Conservation (phyloP, 2,329 filamentous ascomycete genomes). For the Torrubiellomyces zombiae region DNA sequence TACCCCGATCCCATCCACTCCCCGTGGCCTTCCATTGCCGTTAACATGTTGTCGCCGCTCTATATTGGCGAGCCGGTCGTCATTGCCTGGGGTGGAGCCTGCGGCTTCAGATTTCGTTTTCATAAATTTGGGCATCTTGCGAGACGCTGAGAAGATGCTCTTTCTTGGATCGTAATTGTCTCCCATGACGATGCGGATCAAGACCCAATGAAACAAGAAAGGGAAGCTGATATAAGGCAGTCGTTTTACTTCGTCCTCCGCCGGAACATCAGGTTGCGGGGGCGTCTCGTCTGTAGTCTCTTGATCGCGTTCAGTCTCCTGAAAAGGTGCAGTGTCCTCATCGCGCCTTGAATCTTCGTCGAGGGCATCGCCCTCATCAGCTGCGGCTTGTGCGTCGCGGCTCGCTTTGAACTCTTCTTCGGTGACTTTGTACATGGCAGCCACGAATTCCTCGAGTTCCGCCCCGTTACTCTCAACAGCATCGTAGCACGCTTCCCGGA, state of each 20-base stretch:
- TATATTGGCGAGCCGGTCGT: no score
- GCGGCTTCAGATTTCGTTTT: no score
- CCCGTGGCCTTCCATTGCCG: no score
- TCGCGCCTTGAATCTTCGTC: no score
- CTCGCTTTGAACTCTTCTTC: conserved; percentile 50
- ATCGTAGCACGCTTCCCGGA: conserved; percentile 48
- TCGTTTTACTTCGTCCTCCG: conserved; percentile 16
- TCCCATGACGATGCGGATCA: conserved; percentile 16
- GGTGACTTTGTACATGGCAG: conserved; percentile 79
- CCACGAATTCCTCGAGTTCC: conserved; percentile 53
- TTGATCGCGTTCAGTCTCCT: no score
- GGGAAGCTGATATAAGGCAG: conserved; percentile 87
- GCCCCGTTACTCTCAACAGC: conserved; percentile 44
- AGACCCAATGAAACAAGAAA: conserved; percentile 65
- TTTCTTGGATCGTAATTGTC: conserved; percentile 9
- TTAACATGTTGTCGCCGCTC: no score
- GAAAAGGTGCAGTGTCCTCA: no score
- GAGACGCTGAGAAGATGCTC: conserved; percentile 5
- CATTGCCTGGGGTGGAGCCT: no score
- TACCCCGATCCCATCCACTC: no score
- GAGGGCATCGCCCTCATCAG: conserved; percentile 14
- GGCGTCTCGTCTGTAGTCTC: no score
- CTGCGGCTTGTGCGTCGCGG: conserved; percentile 17
- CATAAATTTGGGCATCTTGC: conserved; percentile 2
- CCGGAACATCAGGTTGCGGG: not conserved